These are phyloP conservation scores for Pestalotiopsis sp. DNA, from an alignment of 2,329 filamentous ascomycete genomes.

Conservation along the genomic window DNA sequence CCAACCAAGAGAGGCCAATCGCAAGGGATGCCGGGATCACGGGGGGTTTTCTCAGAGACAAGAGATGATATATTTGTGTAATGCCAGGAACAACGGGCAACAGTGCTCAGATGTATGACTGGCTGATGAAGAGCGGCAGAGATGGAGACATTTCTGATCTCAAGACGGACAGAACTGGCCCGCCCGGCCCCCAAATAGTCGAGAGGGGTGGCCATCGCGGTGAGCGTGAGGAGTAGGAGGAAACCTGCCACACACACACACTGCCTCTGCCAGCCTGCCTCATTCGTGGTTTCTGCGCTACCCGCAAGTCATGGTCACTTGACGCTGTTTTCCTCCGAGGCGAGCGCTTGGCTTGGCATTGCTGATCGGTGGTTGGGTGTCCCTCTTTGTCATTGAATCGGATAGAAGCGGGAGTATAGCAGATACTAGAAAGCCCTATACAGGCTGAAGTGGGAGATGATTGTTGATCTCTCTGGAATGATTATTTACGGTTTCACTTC, in stretches of 20 bases:
- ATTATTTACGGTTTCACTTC: neutral
- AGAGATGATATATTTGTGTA: neutral
- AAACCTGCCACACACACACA: neutral
- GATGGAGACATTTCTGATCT: neutral
- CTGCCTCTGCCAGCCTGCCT: neutral
- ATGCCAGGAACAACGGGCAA: neutral
- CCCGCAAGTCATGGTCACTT: slow-evolving; percentile 1
- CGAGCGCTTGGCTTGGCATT: neutral
- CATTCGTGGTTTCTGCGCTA: neutral
- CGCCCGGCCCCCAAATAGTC: neutral
- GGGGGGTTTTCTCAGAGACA: neutral
- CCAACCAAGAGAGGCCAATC: slow-evolving; percentile 3
- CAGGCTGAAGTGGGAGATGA: neutral
- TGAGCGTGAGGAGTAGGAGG: neutral
- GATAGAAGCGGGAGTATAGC: neutral
- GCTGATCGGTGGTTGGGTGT: neutral
- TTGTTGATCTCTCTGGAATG: neutral
- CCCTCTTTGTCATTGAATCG: neutral
- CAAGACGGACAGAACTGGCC: neutral
- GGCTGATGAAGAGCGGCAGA: neutral
- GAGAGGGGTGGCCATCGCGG: neutral
- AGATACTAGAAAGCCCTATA: neutral
- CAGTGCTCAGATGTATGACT: neutral
- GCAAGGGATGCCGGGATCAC: slow-evolving; percentile 1
- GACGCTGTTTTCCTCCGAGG: neutral